Base-by-base conservation (phyloP, 148 eudicot species). In the Simmondsia chinensis region DNA sequence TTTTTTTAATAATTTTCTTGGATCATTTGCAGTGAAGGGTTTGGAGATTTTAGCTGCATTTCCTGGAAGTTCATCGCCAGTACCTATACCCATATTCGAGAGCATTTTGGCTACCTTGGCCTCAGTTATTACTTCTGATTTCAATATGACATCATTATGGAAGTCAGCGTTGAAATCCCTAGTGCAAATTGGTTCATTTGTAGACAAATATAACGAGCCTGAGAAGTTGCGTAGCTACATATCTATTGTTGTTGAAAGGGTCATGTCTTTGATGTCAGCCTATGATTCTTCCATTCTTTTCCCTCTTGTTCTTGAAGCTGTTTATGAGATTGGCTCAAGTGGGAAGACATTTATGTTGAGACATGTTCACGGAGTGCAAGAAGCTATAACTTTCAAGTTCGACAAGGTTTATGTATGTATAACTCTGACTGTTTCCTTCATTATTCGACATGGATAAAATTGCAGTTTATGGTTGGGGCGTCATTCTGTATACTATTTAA, bases 41-140 rank as follows among this genome's bases (percentile, higher is more conserved):
- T 67, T 91, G 48, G 70, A 85, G 61, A 57, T 60, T 58, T 58
- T 91, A 66, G 97, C 88, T 52, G 76, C 87, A 33, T 79, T 91
- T 67, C 97, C 97, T 43, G 93, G 77, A 42, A 64, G 56, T 54
- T 74, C 63, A 60, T 54, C 41, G 12, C 68, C 74, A 16, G 64
- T 76, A 29, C 63, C 94, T 29, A 76, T 59, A 42, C 59, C 73
- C 35, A 38, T 65, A 43, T 91, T 66, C 70, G 88, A 76, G 54
- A 46, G 56, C 50, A 72, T 85, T 39, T 59, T 91, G 77, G 41
- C 9, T 50, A 63, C 68, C 48, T 60, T 85, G 64, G 60, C 70
- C 13, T 66, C 78, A 30, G 33, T 68, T 35, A 32, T 85, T 57
- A 53, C 54, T 20, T 50, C 48, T 48, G 56, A 61, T 55, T 62